phyloP scores from a whole-genome alignment of 78 protist genomes.

The Polysphondylium violaceum region DNA sequence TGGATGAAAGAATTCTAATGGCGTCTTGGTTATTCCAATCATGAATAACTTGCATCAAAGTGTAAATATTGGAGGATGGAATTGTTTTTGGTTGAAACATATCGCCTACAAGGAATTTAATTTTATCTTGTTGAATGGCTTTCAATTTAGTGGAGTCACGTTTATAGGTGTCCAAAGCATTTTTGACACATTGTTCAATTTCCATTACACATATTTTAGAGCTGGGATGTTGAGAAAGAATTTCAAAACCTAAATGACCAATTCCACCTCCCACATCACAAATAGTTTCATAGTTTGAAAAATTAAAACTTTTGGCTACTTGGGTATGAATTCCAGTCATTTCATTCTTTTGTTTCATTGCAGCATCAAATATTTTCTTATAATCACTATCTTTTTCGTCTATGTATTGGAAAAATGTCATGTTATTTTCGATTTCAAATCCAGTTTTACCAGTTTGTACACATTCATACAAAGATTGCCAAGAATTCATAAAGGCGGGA shows the following conservation, averaged over 20 bases:
- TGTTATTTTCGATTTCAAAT: neutral
- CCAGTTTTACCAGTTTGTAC: neutral
- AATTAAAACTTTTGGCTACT: neutral
- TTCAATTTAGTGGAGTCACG: constrained; percentile 2
- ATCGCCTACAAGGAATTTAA: constrained; percentile 4
- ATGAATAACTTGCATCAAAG: neutral
- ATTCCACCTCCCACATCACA: constrained; percentile 31
- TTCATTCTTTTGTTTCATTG: constrained; percentile 42
- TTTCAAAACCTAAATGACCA: constrained; percentile 37
- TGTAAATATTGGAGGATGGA: neutral
- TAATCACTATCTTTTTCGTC: constrained; percentile 22
- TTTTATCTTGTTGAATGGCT: neutral
- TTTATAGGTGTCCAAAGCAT: neutral
- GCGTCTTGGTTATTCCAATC: constrained; percentile 18
- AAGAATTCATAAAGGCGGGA: constrained; percentile 16
- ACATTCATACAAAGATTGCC: constrained; percentile 8
- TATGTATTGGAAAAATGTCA: constrained; percentile 9
- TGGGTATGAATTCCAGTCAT: neutral
- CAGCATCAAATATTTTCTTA: constrained; percentile 18
- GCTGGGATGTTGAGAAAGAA: constrained; percentile 1
- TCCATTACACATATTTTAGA: neutral
- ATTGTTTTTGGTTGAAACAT: constrained; percentile 34
- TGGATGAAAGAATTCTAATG: neutral
- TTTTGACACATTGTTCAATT: constrained; percentile 36
- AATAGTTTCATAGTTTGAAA: neutral